Conservation (phyloP, 805 yeast species). For the Starmerella potacharoeniae region DNA sequence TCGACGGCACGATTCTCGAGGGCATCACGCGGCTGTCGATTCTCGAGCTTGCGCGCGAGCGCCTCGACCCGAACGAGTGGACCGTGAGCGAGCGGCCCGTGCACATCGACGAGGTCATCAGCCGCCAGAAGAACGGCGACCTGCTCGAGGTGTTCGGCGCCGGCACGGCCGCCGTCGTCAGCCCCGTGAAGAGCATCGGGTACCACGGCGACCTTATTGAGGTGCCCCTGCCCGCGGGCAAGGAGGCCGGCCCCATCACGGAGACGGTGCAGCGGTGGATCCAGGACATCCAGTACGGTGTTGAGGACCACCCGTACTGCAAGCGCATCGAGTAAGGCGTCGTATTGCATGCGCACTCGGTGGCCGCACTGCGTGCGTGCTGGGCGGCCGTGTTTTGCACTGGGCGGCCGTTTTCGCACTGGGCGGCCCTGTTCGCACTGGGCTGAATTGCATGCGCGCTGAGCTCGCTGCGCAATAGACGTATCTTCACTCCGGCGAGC, state of each 20-base stretch:
- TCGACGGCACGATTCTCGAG: conserved; percentile 92
- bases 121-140: conserved; percentile 66
- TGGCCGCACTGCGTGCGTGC: no score
- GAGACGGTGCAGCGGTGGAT: conserved; percentile 75
- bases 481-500: no score
- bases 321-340: not conserved
- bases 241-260: conserved; percentile 54
- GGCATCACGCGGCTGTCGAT: conserved; percentile 95
- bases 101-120: conserved; percentile 69
- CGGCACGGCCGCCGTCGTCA: conserved; percentile 95
- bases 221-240: conserved; percentile 73
- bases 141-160: conserved; percentile 91
- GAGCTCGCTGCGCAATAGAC: no score
- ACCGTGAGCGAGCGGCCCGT: conserved; percentile 68
- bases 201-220: conserved; percentile 60
- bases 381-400: no score
- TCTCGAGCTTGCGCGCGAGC: conserved; percentile 61
- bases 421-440: no score
- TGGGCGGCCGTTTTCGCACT: no score
- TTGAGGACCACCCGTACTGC: conserved; percentile 43
- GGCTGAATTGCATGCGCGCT: no score
- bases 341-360: no score
- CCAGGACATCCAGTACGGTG: conserved; percentile 81
- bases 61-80: conserved; percentile 71
- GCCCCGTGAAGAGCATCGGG: conserved; percentile 82